Conservation (phyloP, 2,329 filamentous ascomycete species). For the Clonostachys byssicola region DNA sequence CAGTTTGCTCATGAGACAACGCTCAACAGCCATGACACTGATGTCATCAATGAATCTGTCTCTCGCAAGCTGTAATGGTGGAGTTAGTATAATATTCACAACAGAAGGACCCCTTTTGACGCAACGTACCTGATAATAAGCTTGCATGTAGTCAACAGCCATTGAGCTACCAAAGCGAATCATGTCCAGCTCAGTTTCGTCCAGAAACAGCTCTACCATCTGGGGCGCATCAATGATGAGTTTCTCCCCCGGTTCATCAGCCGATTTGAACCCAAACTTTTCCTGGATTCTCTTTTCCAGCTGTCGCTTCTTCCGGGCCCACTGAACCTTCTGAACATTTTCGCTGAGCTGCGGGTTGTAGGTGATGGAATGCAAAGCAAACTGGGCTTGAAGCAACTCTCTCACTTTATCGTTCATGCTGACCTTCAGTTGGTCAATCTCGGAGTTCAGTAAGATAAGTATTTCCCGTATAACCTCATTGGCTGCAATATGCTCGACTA, state of each 20-base stretch:
- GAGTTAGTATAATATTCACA: neutral
- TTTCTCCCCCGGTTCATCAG: constrained; percentile 1
- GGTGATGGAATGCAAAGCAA: constrained; percentile 39
- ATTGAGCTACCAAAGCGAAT: constrained; percentile 19
- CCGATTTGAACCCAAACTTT: neutral
- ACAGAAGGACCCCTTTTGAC: neutral
- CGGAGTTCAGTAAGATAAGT: constrained; percentile 14
- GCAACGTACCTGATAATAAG: constrained; percentile 23
- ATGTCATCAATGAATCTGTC: constrained; percentile 24
- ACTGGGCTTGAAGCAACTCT: constrained; percentile 40
- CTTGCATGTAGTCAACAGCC: constrained; percentile 26
- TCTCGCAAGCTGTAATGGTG: constrained; percentile 14
- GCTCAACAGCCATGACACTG: constrained; percentile 21
- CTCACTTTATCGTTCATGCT: constrained; percentile 30
- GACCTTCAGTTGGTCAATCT: constrained; percentile 16
- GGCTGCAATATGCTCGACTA: constrained; percentile 21
- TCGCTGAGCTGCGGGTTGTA: constrained; percentile 44
- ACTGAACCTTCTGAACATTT: constrained; percentile 20
- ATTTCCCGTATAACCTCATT: constrained; percentile 21
- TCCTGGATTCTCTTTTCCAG: neutral
- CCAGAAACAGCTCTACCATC: neutral
- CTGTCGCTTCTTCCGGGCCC: neutral
- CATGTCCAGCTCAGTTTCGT: constrained; percentile 17
- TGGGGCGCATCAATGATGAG: constrained; percentile 1
- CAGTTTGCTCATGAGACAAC: constrained; percentile 17